Percentiles rank a stretch among this genome's conserved stretches.
Evolutionary conservation across 225 moss, liverwort and hornwort species (phyloP).

Genomic region (Bryoerythrophyllum caledonicum): DNA sequence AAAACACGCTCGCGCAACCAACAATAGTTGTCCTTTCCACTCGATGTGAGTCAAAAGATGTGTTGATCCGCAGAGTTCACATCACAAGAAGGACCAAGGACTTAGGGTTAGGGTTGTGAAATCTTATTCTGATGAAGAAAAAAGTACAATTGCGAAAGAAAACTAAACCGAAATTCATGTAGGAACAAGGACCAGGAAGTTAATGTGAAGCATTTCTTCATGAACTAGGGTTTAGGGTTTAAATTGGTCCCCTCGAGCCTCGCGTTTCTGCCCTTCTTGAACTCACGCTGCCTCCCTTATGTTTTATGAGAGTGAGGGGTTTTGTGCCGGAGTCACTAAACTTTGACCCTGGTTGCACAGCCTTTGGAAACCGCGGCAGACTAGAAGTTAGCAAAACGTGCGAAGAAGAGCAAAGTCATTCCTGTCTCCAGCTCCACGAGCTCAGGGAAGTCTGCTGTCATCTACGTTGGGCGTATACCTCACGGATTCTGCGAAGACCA

Average conservation of each 20-base stretch:
- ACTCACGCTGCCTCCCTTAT: too few species aligned
- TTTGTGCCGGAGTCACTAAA: too few species aligned
- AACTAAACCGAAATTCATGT: background rate
- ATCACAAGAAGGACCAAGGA: background rate
- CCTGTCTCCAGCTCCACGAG: conserved; percentile 26
- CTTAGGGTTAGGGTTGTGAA: background rate
- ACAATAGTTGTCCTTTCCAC: background rate
- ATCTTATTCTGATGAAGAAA: background rate
- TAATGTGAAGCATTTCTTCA: too few species aligned
- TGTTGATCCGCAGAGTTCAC: background rate
- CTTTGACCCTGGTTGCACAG: conserved; percentile 15
- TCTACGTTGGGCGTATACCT: conserved; percentile 92
- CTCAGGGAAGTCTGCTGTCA: conserved; percentile 57
- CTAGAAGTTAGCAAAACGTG: conserved; percentile 30
- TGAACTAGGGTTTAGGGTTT: too few species aligned
- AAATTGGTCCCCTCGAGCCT: conserved; percentile 50
- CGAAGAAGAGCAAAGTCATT: conserved; percentile 30
- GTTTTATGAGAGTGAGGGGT: background rate
- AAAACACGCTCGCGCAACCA: background rate
- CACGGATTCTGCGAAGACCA: conserved; percentile 97
- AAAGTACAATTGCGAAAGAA: too few species aligned
- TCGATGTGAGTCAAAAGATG: too few species aligned
- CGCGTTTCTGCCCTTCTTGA: conserved; percentile 49
- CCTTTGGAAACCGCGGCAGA: conserved; percentile 46
- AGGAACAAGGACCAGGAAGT: background rate